These are phyloP conservation scores for Termitomyces sp. DNA, from an alignment of 768 basidiomycete species.

Conservation along the genomic window DNA sequence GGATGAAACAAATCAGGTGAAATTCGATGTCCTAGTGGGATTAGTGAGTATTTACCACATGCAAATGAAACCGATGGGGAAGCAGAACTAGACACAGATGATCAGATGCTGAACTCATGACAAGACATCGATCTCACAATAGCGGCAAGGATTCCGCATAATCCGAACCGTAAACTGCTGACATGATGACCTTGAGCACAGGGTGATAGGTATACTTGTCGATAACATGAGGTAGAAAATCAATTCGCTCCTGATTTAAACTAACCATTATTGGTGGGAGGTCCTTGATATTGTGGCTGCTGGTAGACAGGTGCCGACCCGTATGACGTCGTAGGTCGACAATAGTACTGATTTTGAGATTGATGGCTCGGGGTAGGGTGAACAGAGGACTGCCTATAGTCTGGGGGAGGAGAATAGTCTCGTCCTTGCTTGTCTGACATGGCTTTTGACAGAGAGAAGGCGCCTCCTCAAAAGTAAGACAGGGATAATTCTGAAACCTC, in stretches of 20 bases:
- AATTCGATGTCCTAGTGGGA: neutral
- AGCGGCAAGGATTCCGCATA: conserved; percentile 23
- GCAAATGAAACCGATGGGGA: conserved; percentile 20
- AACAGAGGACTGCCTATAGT: conserved; percentile 1
- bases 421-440: conserved; percentile 8
- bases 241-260: neutral
- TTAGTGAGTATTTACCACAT: conserved; percentile 16
- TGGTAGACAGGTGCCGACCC: neutral
- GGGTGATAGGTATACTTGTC: conserved; percentile 13
- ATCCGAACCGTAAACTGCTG: conserved; percentile 18
- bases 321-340: neutral
- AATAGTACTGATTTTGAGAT: neutral
- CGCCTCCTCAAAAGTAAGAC: conserved; percentile 2
- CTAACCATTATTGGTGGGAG: conserved; percentile 4
- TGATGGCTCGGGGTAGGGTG: neutral
- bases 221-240: neutral
- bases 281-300: conserved; percentile 6
- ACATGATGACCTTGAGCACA: conserved; percentile 22
- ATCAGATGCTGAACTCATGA: neutral
- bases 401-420: conserved; percentile 2
- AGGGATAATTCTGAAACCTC: conserved; percentile 3
- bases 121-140: conserved; percentile 13
- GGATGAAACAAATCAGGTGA: neutral
- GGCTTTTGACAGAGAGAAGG: neutral
- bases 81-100: conserved; percentile 13